Evolutionary conservation across 148 eudicot genomes (phyloP).

Genomic region (Rhododendron ferrugineum): DNA sequence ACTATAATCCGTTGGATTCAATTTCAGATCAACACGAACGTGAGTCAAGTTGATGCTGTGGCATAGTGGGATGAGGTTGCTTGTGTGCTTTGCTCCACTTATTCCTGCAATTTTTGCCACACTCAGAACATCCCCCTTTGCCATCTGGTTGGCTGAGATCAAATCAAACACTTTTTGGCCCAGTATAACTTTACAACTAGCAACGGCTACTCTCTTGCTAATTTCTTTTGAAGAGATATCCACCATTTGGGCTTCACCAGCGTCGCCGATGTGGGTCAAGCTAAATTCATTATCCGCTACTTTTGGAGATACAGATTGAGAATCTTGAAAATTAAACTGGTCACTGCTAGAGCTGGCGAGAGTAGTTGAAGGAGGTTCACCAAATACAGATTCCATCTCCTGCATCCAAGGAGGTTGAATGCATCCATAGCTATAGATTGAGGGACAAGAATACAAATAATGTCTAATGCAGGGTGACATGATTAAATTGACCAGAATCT

Average conservation of each 20-base stretch:
- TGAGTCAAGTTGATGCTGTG: slow-evolving; percentile 74
- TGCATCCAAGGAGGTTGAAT: slow-evolving; percentile 11
- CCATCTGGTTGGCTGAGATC: slow-evolving; percentile 78
- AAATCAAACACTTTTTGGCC: slow-evolving; percentile 69
- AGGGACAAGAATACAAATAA: not conserved
- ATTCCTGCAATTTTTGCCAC: slow-evolving; percentile 92
- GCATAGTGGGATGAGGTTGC: slow-evolving; percentile 86
- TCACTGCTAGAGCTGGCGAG: slow-evolving; percentile 37
- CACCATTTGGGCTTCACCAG: slow-evolving; percentile 93
- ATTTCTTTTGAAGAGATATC: slow-evolving; percentile 72
- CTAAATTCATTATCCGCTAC: slow-evolving; percentile 9
- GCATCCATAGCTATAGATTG: not conserved
- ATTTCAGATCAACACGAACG: slow-evolving; percentile 53
- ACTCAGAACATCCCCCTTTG: slow-evolving; percentile 79
- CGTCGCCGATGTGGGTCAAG: slow-evolving; percentile 58
- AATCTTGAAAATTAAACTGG: slow-evolving; percentile 27
- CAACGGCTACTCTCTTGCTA: slow-evolving; percentile 73
- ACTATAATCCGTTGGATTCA: slow-evolving; percentile 52
- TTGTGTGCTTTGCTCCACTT: slow-evolving; percentile 75
- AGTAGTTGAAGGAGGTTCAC: slow-evolving; percentile 52
- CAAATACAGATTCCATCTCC: slow-evolving; percentile 87
- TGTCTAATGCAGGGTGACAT: not conserved
- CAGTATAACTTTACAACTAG: slow-evolving; percentile 77
- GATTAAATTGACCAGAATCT: not conserved
- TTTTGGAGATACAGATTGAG: slow-evolving; percentile 23